Evolutionary conservation across 1,284 basidiomycete species (phyloP), one percentile per base, ranked within the genome.

Genomic region (Mrakiaceae sp.): DNA sequence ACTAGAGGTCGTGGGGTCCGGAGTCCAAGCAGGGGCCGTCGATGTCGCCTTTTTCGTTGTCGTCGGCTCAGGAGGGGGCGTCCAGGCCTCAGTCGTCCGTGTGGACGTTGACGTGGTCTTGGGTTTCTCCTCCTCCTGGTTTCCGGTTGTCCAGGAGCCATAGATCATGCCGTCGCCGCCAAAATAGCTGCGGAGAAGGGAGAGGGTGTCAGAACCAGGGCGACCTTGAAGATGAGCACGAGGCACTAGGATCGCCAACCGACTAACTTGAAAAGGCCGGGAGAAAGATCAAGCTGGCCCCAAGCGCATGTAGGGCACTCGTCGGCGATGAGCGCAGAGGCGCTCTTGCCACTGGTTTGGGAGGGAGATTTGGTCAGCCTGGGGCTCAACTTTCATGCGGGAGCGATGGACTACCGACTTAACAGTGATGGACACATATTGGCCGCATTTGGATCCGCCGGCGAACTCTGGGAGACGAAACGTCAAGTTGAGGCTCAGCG

Each of bases 201-300:
- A 9, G 5, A 9, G 40, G 52, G 9, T 2, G n/a, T 9, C 8
- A 39, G 27, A 54, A 40, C 8, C 52, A 40, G 27, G 52, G 16
- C n/a, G 53, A 9, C 5, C 0, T 2, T 3, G 10, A 39, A n/a
- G 53, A 42, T 10, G 53, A 16, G 39, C 11, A 6, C 3, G 16
- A 39, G 7, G 14, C 6, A n/a, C 27, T 27, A 27, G 27, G 27
- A 27, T 27, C 27, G 27, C 27, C 27, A 2, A 27, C 27, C 27
- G 39, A 55, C 53, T 27, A 40, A 55, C 46, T 16, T 43, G 57
- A 58, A 58, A 39, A 58, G 57, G 3, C 57, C 57, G 2, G 57
- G 57, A 14, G 57, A 58, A 43, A 58, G 57, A 46, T 58, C 57
- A 11, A 58, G 57, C 40, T 48, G 40, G 14, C 57, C 57, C 9